phyloP scores from a whole-genome alignment of 495 filamentous ascomycete genomes.

The Neurospora sp. region DNA sequence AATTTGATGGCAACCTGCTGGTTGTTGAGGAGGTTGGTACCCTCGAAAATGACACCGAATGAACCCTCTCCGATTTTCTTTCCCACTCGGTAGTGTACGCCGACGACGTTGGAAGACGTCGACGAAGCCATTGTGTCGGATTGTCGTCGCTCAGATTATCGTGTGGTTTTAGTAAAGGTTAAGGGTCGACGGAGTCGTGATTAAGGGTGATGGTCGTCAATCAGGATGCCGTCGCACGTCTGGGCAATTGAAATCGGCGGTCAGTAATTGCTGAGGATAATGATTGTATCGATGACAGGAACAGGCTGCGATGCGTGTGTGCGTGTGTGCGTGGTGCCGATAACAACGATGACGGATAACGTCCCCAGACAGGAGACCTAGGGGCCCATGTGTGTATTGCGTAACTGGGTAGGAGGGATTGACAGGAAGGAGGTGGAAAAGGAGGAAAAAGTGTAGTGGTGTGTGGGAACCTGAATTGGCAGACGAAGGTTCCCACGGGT shows the following conservation, averaged over 20 bases:
- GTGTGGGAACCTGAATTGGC: background rate
- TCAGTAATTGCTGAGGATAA: background rate
- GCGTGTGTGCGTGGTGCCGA: background rate
- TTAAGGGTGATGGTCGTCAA: background rate
- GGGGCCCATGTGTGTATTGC: background rate
- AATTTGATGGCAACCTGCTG: slow-evolving; percentile 99
- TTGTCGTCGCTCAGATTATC: background rate
- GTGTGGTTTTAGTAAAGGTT: background rate
- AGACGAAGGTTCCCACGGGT: background rate
- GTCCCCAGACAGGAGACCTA: background rate
- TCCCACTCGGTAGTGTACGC: slow-evolving; percentile 96
- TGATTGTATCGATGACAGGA: background rate
- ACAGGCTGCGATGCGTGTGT: background rate
- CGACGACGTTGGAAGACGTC: slow-evolving; percentile 87
- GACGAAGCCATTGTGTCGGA: slow-evolving; percentile 68
- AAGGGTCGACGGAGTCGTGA: background rate
- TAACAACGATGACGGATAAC: background rate
- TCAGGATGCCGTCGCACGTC: background rate
- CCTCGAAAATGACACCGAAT: slow-evolving; percentile 98
- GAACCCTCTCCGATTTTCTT: slow-evolving; percentile 99
- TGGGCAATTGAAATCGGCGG: background rate
- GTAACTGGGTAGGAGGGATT: background rate
- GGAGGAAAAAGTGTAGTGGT: background rate
- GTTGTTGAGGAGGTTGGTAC: slow-evolving; percentile 96
- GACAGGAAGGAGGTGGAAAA: background rate